phyloP scores from a whole-genome alignment of 2,329 filamentous ascomycete species.

The Colletotrichum sp. region DNA sequence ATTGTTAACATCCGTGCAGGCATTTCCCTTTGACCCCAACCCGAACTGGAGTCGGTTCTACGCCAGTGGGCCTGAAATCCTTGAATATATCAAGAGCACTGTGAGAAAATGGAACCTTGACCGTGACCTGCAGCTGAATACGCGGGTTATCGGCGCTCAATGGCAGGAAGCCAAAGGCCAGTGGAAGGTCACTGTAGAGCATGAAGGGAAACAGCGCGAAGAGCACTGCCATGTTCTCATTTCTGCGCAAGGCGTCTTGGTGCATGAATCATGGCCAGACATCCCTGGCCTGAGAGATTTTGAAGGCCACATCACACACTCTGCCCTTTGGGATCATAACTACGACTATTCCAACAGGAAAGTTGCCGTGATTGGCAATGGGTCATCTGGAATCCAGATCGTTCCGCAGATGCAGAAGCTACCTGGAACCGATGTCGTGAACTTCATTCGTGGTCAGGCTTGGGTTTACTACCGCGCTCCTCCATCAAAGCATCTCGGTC shows the following conservation, averaged over 20 bases:
- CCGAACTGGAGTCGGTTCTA: constrained; percentile 64
- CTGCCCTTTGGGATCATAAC: constrained; percentile 36
- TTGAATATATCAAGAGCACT: constrained; percentile 53
- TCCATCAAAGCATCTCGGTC: constrained; percentile 32
- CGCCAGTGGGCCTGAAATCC: constrained; percentile 61
- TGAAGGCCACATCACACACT: constrained; percentile 39
- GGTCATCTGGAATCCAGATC: constrained; percentile 35
- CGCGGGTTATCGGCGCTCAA: constrained; percentile 34
- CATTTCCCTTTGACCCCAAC: constrained; percentile 61
- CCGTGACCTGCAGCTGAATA: constrained; percentile 38
- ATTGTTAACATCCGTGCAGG: constrained; percentile 14
- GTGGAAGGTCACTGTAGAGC: constrained; percentile 24
- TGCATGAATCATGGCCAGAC: constrained; percentile 46
- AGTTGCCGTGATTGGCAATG: constrained; percentile 41
- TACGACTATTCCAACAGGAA: constrained; percentile 32
- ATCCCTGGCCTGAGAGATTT: constrained; percentile 48
- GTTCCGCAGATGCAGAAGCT: constrained; percentile 33
- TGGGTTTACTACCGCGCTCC: constrained; percentile 40
- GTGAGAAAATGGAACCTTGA: constrained; percentile 49
- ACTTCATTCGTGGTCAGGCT: constrained; percentile 36
- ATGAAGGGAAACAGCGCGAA: constrained; percentile 14
- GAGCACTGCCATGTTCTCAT: constrained; percentile 25
- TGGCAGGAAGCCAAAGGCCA: constrained; percentile 28
- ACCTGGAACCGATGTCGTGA: constrained; percentile 32
- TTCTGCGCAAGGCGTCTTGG: constrained; percentile 18